Evolutionary conservation across 2,329 filamentous ascomycete species (phyloP).

Genomic region (Helotiales sp.): DNA sequence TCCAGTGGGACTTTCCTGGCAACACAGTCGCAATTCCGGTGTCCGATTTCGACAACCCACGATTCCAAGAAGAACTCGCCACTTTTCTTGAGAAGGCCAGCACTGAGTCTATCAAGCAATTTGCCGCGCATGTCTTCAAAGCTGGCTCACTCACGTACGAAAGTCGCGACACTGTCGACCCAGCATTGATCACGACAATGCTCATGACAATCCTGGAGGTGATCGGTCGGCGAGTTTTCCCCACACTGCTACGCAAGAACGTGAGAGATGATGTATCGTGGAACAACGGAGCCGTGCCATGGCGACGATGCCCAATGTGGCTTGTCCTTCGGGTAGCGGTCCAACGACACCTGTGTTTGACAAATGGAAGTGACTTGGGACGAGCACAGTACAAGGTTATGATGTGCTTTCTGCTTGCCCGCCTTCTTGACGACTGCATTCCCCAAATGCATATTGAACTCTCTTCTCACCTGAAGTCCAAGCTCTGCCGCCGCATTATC

Average conservation of each 20-base stretch:
- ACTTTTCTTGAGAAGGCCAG: constrained; percentile 62
- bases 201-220: constrained; percentile 65
- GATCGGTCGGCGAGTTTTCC: constrained; percentile 49
- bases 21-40: constrained; percentile 53
- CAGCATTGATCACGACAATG: constrained; percentile 62
- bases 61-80: constrained; percentile 55
- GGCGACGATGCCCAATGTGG: constrained; percentile 68
- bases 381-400: constrained; percentile 62
- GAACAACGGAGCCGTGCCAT: constrained; percentile 57
- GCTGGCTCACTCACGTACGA: constrained; percentile 56
- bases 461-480: constrained; percentile 51
- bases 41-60: constrained; percentile 44
- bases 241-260: constrained; percentile 56
- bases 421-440: constrained; percentile 51
- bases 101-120: constrained; percentile 56
- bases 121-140: constrained; percentile 58
- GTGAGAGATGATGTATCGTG: constrained; percentile 62
- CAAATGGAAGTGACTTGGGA: constrained; percentile 49
- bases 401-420: constrained; percentile 52
- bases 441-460: constrained; percentile 44
- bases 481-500: constrained; percentile 60
- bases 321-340: constrained; percentile 63
- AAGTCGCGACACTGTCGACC: constrained; percentile 60
- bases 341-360: constrained; percentile 54
- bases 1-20: constrained; percentile 66